Conservation (phyloP, 1,139 yeast species). For the Sugiyamaella neomexicana region DNA sequence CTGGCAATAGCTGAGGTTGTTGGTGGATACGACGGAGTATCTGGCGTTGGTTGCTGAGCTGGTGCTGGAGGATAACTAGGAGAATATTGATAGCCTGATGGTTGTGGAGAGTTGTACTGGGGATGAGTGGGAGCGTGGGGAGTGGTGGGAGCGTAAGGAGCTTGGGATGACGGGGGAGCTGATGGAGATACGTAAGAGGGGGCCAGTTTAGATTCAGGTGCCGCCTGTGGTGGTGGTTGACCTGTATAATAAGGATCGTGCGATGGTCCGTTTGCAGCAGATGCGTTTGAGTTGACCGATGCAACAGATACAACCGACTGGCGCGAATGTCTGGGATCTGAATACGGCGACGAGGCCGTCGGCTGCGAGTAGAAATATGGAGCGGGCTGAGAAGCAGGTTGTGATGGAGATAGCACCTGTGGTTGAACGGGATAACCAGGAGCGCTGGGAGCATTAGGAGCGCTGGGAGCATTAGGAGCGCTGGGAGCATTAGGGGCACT, state of each 20-base stretch:
- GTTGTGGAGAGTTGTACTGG: background rate
- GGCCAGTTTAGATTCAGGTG: background rate
- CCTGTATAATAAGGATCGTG: background rate
- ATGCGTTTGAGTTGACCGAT: background rate
- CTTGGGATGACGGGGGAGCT: background rate
- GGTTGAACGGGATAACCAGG: slow-evolving; percentile 2
- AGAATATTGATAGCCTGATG: slow-evolving; percentile 2
- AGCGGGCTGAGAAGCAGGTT: background rate
- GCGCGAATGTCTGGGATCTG: slow-evolving; percentile 10
- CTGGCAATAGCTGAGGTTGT: background rate
- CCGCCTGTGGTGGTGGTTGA: background rate
- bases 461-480: slow-evolving; percentile 17
- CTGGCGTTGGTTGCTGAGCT: background rate
- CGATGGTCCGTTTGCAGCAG: background rate
- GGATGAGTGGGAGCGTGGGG: slow-evolving; percentile 1
- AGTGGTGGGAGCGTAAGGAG: background rate
- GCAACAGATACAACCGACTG: slow-evolving; percentile 5
- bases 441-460: slow-evolving; percentile 16
- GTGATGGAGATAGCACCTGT: slow-evolving; percentile 2
- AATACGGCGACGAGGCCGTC: slow-evolving; percentile 1
- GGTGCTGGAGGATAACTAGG: background rate
- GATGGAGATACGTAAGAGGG: background rate
- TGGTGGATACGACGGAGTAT: slow-evolving; percentile 3
- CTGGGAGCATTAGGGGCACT: slow-evolving; percentile 18
- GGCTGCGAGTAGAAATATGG: slow-evolving; percentile 4